Conservation (phyloP, 2,329 filamentous ascomycete species). For the Paradendryphiella salina region DNA sequence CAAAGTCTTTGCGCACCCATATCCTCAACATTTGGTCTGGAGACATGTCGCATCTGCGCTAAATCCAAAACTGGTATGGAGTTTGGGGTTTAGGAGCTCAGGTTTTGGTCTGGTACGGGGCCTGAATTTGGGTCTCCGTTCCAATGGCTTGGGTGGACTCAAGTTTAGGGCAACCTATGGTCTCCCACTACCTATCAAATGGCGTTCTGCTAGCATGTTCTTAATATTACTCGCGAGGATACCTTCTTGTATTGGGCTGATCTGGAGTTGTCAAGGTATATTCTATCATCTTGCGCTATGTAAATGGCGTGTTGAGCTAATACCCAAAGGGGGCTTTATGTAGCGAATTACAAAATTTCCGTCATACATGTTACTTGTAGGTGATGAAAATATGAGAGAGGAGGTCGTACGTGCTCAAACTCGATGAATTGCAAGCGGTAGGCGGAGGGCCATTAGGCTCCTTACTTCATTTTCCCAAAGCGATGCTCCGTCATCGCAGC, state of each 20-base stretch:
- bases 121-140: neutral
- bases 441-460: too few relatives aligned
- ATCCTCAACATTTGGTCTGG: too few relatives aligned
- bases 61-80: too few relatives aligned
- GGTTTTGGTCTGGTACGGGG: neutral
- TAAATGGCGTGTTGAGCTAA: neutral
- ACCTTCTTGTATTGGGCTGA: neutral
- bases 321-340: neutral
- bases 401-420: too few relatives aligned
- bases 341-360: neutral
- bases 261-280: neutral
- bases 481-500: too few relatives aligned
- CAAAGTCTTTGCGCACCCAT: neutral
- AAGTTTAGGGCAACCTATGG: neutral
- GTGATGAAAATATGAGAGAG: too few relatives aligned
- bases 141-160: neutral
- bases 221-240: neutral
- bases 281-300: neutral
- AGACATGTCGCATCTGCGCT: too few relatives aligned
- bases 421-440: too few relatives aligned
- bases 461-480: too few relatives aligned
- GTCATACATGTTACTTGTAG: too few relatives aligned
- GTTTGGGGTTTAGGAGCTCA: neutral
- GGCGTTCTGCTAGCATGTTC: neutral
- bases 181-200: neutral